Percentiles rank a stretch among this genome's conserved stretches.
These are phyloP conservation scores for Fusarium virguliforme DNA, from an alignment of 2,329 filamentous ascomycete species.

Conservation along the genomic window DNA sequence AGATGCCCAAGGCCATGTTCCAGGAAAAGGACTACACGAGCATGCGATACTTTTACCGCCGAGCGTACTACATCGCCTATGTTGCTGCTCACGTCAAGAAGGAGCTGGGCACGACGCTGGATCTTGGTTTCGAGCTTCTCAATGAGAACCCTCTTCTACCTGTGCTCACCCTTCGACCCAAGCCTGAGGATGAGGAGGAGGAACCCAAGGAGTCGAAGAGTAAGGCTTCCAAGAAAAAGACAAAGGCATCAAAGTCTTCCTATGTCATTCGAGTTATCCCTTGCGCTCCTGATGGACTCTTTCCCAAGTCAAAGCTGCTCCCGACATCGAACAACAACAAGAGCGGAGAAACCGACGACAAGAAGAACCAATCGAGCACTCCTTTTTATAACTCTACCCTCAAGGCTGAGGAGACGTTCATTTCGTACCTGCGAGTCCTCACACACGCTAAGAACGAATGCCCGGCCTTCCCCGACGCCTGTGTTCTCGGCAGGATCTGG, in stretches of 20 bases:
- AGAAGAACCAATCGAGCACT: constrained; percentile 69
- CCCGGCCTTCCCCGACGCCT: constrained; percentile 84
- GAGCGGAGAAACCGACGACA: constrained; percentile 62
- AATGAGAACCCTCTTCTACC: constrained; percentile 85
- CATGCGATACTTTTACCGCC: constrained; percentile 93
- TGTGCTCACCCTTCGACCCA: constrained; percentile 67
- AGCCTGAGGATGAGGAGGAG: constrained; percentile 42
- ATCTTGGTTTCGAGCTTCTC: constrained; percentile 75
- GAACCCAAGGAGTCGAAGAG: constrained; percentile 33
- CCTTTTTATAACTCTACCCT: constrained; percentile 92
- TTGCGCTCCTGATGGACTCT: constrained; percentile 78
- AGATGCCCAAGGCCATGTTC: constrained; percentile 85
- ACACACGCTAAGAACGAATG: constrained; percentile 79
- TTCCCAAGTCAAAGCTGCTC: constrained; percentile 79
- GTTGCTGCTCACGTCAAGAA: constrained; percentile 80
- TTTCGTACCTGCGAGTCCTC: constrained; percentile 82
- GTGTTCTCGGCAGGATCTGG: constrained; percentile 90
- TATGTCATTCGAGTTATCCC: constrained; percentile 84
- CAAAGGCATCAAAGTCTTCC: constrained; percentile 55
- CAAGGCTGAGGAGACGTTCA: constrained; percentile 81
- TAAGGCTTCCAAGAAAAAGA: constrained; percentile 48
- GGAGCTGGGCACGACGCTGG: constrained; percentile 67
- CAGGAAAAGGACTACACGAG: constrained; percentile 97
- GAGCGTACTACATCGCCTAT: constrained; percentile 91
- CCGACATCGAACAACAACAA: constrained; percentile 81